These are phyloP conservation scores for Lactarius indigo DNA, from an alignment of 768 basidiomycete species.

Conservation along the genomic window DNA sequence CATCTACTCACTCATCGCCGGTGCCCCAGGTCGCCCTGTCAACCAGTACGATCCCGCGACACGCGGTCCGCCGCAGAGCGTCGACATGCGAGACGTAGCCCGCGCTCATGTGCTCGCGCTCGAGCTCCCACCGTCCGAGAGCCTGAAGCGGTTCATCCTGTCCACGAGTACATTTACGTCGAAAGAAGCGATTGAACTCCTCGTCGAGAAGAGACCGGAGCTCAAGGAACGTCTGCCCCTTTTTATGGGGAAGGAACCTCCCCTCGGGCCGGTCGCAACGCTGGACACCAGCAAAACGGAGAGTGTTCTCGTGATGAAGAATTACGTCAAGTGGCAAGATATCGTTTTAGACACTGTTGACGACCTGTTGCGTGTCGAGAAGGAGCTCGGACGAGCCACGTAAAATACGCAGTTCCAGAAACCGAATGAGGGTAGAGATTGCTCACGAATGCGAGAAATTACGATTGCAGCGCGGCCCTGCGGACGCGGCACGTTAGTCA, in stretches of 20 bases:
- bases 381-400: conserved; percentile 1
- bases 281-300: conserved; percentile 7
- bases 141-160: conserved; percentile 28
- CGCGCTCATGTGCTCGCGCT: conserved; percentile 32
- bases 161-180: conserved; percentile 29
- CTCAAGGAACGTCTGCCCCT: conserved; percentile 27
- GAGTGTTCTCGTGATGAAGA: conserved; percentile 6
- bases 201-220: conserved; percentile 29
- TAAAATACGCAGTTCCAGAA: not conserved
- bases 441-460: not conserved
- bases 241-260: conserved; percentile 6
- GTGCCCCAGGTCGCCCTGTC: conserved; percentile 21
- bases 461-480: conserved; percentile 5
- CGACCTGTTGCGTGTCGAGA: conserved; percentile 19
- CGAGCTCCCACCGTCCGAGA: not conserved
- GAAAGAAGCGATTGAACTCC: conserved; percentile 28
- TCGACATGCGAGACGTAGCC: conserved; percentile 35
- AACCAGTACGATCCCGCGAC: conserved; percentile 18
- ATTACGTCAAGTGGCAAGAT: conserved; percentile 20
- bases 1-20: conserved; percentile 29
- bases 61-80: conserved; percentile 25
- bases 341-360: conserved; percentile 20
- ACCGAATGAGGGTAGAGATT: not conserved
- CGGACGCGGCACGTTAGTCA: not conserved
- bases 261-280: not conserved